phyloP scores from a whole-genome alignment of 208 protist genomes.

The Crithidia sp. region DNA sequence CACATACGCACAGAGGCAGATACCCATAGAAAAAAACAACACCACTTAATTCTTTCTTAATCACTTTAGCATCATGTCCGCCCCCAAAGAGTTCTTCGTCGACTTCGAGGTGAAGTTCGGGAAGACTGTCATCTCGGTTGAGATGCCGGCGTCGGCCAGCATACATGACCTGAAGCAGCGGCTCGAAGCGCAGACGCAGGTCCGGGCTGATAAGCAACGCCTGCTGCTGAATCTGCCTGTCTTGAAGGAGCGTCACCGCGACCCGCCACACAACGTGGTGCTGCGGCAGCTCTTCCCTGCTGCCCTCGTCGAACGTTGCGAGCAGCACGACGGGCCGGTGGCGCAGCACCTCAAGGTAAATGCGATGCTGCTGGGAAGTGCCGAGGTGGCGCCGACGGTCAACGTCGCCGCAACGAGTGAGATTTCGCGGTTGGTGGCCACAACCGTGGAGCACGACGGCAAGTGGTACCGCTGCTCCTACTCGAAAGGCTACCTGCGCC shows the following conservation, averaged over 20 bases:
- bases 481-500: slow-evolving; percentile 69
- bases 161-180: slow-evolving; percentile 56
- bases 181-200: slow-evolving; percentile 46
- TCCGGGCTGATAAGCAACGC: slow-evolving; percentile 58
- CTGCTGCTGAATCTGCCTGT: slow-evolving; percentile 75
- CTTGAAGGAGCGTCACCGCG: slow-evolving; percentile 48
- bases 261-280: slow-evolving; percentile 29
- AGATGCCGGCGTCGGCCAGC: slow-evolving; percentile 43
- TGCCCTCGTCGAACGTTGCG: slow-evolving; percentile 20
- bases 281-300: slow-evolving; percentile 50
- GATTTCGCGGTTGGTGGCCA: slow-evolving; percentile 69
- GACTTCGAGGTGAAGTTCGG: slow-evolving; percentile 44
- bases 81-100: slow-evolving; percentile 24
- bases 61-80: slow-evolving; percentile 5
- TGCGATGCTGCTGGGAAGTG: slow-evolving; percentile 72
- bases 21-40: background rate
- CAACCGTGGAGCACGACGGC: slow-evolving; percentile 67
- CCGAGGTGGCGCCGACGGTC: slow-evolving; percentile 38
- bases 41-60: background rate
- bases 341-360: slow-evolving; percentile 54
- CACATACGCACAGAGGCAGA: too few relatives aligned
- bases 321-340: slow-evolving; percentile 22
- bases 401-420: slow-evolving; percentile 65
- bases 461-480: slow-evolving; percentile 84
- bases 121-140: slow-evolving; percentile 25